Base-by-base conservation (phyloP, 345 rosid species). In the Boechera divaricarpa region DNA sequence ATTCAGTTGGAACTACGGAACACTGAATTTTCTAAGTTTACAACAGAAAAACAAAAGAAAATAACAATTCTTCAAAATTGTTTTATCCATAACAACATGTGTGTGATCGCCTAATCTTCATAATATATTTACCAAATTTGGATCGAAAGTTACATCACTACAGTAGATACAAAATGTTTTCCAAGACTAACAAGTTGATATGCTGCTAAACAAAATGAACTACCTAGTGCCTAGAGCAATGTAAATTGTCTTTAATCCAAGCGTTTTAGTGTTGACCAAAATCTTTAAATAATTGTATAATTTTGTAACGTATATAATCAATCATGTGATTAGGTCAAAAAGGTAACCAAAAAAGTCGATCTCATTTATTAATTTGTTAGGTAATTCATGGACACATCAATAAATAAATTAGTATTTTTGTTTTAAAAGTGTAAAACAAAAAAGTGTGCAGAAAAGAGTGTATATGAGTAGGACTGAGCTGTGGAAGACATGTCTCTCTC, bases 401-500 rank as follows among this genome's bases (percentile, higher is more conserved):
- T 59, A 11, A 29, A 48, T 36, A 21, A 32, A 16, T n/a, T 12
- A 36, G 6, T 7, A 21, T 3, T 10, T 21, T 28, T 28, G 4
- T 64, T 41, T 74, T 54, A 7, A 56, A 28, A 62, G 31, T 62
- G 62, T 63, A 39, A 52, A 18, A 51, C 12, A 39, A 39, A 18
- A 51, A 3, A 35, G 18, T 69, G 31, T 38, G 16, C 35, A 4
- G 2, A 32, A 10, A 51, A 49, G 38, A 9, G 65, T 8, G 67
- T 35, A 49, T 41, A 16, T 32, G 28, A 28, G 18, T 69, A 76
- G 70, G 74, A 70, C 49, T 69, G 80, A 69, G 75, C 70, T 76
- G 80, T 76, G 53, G 5, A 26, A 44, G 42, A 48, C 28, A 44
- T 70, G 69, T 59, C 35, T 79, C 83, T 82, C 83, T 83, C 87